Base-by-base conservation (phyloP, 2,329 filamentous ascomycete genomes). In the Parascedosporium putredinis region DNA sequence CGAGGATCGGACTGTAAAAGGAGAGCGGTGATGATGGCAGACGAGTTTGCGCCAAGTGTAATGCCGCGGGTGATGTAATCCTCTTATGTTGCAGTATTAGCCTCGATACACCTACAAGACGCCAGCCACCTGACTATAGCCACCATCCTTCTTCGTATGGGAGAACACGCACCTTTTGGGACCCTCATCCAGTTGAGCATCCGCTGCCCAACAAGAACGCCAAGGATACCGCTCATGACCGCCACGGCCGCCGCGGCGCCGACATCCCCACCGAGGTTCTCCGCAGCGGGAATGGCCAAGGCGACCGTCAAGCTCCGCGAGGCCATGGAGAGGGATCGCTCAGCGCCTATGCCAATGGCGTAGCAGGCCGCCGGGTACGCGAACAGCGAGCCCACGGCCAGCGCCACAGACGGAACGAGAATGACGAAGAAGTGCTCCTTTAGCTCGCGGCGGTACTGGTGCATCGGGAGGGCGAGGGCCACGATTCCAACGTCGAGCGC, bases 21-120 rank as follows among this genome's bases (percentile, higher is more conserved):
- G 29, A 80, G 58, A 0, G 79, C 77, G 3, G 78, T 81, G 1
- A 71, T 77, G 34, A 82, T 76, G 5, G 78, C 78, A 3, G 73
- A 76, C 0, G 76, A 78, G 57, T 81, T 81, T 2, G 74, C 74
- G 3, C 78, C 78, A n/a, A 81, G 60, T 1, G 76, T 76, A 3
- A 83, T 75, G 8, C 79, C 78, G n/a, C 76, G 65, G 1, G 77
- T 81, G 29, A 82, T 76, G 53, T 81, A 83, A 60, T 81, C 79
- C 55, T 81, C 78, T 73, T 45, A 2, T 9, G 1, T n/a, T n/a
- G n/a, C n/a, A 18, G 10, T 2, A 31, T 2, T 12, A 55, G 25
- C n/a, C n/a, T 36, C 33, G 16, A 14, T 20, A 14, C 18, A 33
- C 10, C 25, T 31, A n/a, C n/a, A n/a, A n/a, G n/a, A n/a, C n/a